Evolutionary conservation across 1,139 yeast species (phyloP).

Genomic region (Geotrichum europaeum): DNA sequence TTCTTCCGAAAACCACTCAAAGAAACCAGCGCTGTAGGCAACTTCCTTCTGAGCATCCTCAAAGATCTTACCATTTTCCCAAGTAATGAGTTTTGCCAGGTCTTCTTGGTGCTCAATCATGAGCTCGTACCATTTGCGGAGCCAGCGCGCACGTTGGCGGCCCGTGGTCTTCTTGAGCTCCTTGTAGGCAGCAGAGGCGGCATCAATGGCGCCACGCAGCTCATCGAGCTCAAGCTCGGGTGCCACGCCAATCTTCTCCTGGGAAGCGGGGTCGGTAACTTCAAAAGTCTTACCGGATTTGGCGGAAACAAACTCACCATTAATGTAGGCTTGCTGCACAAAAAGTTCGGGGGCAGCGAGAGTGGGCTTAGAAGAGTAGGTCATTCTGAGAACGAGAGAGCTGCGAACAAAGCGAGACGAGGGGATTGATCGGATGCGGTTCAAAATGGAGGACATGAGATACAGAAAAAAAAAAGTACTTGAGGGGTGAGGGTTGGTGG

Average conservation of each 20-base stretch:
- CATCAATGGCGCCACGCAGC: slow-evolving; percentile 44
- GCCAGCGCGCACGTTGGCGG: slow-evolving; percentile 59
- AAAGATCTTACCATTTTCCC: slow-evolving; percentile 81
- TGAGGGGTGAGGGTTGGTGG: background rate
- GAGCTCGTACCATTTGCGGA: slow-evolving; percentile 55
- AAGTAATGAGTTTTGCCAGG: slow-evolving; percentile 62
- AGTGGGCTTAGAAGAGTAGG: slow-evolving; percentile 17
- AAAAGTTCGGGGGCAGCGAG: slow-evolving; percentile 54
- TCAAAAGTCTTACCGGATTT: slow-evolving; percentile 50
- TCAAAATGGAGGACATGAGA: background rate
- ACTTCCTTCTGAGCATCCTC: slow-evolving; percentile 75
- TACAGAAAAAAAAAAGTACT: background rate
- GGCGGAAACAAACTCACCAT: slow-evolving; percentile 64
- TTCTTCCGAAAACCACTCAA: slow-evolving; percentile 85
- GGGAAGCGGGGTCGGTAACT: slow-evolving; percentile 74
- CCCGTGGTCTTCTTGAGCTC: slow-evolving; percentile 52
- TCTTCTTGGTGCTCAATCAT: slow-evolving; percentile 66
- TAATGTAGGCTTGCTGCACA: slow-evolving; percentile 53
- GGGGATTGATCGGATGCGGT: background rate
- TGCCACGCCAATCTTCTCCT: slow-evolving; percentile 48
- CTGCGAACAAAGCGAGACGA: background rate
- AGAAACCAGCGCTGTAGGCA: slow-evolving; percentile 68
- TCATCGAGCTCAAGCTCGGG: slow-evolving; percentile 52
- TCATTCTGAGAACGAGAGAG: background rate
- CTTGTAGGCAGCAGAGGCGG: slow-evolving; percentile 56